phyloP scores from a whole-genome alignment of 2,329 filamentous ascomycete species.

The Didymella exigua region DNA sequence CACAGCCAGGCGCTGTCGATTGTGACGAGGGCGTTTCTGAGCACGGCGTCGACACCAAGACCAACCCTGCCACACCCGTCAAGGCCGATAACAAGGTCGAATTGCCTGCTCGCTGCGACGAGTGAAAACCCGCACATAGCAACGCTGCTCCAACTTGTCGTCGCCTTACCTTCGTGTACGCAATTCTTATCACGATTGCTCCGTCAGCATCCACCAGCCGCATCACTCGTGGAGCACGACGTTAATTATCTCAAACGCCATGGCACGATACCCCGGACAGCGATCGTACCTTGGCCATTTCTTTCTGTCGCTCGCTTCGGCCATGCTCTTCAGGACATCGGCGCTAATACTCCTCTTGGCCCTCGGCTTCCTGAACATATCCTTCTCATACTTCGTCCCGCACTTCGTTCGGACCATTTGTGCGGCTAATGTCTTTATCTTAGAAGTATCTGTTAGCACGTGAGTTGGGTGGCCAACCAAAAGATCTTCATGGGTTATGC shows the following conservation, averaged over 20 bases:
- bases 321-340: slow-evolving; percentile 20
- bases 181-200: slow-evolving; percentile 40
- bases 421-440: slow-evolving; percentile 29
- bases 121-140: slow-evolving; percentile 24
- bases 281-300: slow-evolving; percentile 18
- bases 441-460: slow-evolving; percentile 38
- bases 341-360: slow-evolving; percentile 30
- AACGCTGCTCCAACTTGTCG: slow-evolving; percentile 11
- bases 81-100: slow-evolving; percentile 34
- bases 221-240: slow-evolving; percentile 25
- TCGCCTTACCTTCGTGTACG: slow-evolving; percentile 28
- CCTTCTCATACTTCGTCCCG: slow-evolving; percentile 24
- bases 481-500: slow-evolving; percentile 35
- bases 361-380: slow-evolving; percentile 26
- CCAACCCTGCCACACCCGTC: slow-evolving; percentile 44
- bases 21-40: slow-evolving; percentile 40
- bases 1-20: slow-evolving; percentile 33
- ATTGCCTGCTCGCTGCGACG: slow-evolving; percentile 37
- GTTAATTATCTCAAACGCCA: slow-evolving; percentile 20
- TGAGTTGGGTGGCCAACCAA: slow-evolving; percentile 22
- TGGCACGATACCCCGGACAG: slow-evolving; percentile 4
- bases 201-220: slow-evolving; percentile 30
- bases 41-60: slow-evolving; percentile 37
- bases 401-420: slow-evolving; percentile 19
- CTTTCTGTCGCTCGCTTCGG: slow-evolving; percentile 20